Conservation (phyloP, 371 early-diverging fungal species). For the Mortierella sp. region DNA sequence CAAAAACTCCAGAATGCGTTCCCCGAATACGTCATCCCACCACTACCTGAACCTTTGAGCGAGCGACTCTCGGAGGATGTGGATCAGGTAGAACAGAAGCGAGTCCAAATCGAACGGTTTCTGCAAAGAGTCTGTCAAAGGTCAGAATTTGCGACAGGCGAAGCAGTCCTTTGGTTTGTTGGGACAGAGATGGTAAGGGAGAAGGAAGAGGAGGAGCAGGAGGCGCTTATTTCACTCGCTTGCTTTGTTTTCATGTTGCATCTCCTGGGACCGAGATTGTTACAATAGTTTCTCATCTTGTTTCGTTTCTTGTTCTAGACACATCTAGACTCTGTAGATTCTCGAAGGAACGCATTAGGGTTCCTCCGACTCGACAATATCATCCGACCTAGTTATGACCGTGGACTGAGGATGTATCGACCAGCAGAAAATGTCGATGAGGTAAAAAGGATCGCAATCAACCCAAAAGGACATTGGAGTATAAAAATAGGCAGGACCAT, state of each 20-base stretch:
- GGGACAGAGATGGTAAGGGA: slow-evolving; percentile 71
- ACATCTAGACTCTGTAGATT: slow-evolving; percentile 51
- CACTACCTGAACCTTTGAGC: slow-evolving; percentile 64
- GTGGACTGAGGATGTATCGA: slow-evolving; percentile 64
- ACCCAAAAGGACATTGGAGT: neutral
- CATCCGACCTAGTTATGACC: slow-evolving; percentile 61
- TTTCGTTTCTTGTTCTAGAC: slow-evolving; percentile 27
- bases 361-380: slow-evolving; percentile 64
- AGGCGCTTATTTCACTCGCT: neutral
- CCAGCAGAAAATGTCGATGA: slow-evolving; percentile 65
- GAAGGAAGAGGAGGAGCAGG: slow-evolving; percentile 10
- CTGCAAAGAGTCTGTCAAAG: slow-evolving; percentile 60
- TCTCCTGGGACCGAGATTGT: neutral
- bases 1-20: slow-evolving; percentile 55
- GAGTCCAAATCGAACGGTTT: slow-evolving; percentile 64
- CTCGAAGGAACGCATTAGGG: slow-evolving; percentile 54
- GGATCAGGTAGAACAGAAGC: slow-evolving; percentile 69
- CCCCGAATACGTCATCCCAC: slow-evolving; percentile 60
- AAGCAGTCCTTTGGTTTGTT: slow-evolving; percentile 62
- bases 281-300: slow-evolving; percentile 1
- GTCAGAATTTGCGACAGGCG: slow-evolving; percentile 54
- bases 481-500: neutral
- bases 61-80: slow-evolving; percentile 65
- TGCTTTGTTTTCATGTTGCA: neutral
- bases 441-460: slow-evolving; percentile 40